These are phyloP conservation scores for Solanum infundibuliforme DNA, from an alignment of 257 asterid species.

Conservation along the genomic window DNA sequence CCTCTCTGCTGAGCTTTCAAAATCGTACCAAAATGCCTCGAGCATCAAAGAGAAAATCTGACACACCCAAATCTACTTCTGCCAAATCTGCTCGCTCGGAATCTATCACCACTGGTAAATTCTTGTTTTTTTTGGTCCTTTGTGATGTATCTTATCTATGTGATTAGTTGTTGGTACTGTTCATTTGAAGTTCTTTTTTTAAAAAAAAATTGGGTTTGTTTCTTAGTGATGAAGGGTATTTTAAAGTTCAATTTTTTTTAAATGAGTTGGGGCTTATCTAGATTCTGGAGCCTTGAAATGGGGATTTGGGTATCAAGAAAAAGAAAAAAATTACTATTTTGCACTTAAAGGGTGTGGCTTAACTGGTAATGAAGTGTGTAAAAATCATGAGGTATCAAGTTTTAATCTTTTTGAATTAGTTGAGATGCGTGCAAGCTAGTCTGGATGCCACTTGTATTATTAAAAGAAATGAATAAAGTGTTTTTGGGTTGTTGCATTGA, in stretches of 20 bases:
- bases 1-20: background rate
- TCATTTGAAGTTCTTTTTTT: background rate
- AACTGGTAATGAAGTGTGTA: background rate
- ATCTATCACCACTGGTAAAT: slow-evolving; percentile 45
- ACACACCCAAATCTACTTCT: slow-evolving; percentile 26
- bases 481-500: background rate
- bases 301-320: background rate
- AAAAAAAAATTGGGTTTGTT: background rate
- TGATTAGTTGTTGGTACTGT: background rate
- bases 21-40: slow-evolving; percentile 37
- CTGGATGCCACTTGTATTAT: background rate
- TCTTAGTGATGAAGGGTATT: background rate
- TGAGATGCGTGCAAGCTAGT: background rate
- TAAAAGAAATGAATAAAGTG: background rate
- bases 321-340: background rate
- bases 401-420: background rate
- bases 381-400: background rate
- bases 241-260: background rate
- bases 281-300: background rate
- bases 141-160: background rate
- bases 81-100: slow-evolving; percentile 38
- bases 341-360: background rate
- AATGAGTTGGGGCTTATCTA: background rate
- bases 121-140: background rate
- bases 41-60: slow-evolving; percentile 66